Percentiles rank a stretch among this genome's conserved stretches.
Conservation (phyloP, 1,139 yeast species). For the Zhuliangozyma parablackwelliae region DNA sequence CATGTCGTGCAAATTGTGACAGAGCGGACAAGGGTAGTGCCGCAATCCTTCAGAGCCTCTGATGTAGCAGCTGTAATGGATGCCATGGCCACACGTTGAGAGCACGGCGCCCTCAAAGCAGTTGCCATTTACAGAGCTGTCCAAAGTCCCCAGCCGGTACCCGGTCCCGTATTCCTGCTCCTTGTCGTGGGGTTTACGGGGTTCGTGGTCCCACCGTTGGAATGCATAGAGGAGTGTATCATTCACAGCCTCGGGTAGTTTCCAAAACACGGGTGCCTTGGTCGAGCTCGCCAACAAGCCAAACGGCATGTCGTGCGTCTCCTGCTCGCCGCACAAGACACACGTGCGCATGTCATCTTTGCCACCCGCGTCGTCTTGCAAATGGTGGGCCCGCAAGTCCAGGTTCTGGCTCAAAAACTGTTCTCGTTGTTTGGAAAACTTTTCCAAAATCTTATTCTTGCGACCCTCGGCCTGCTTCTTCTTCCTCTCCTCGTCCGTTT, state of each 20-base stretch:
- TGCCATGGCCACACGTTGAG: slow-evolving; percentile 66
- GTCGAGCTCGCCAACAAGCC: slow-evolving; percentile 49
- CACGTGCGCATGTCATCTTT: slow-evolving; percentile 35
- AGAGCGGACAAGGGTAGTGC: slow-evolving; percentile 57
- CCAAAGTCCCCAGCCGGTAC: too few relatives aligned
- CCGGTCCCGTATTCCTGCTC: slow-evolving; percentile 12
- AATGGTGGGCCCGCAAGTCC: slow-evolving; percentile 12
- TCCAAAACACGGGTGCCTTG: slow-evolving; percentile 42
- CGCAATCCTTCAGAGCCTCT: slow-evolving; percentile 22
- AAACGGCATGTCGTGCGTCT: slow-evolving; percentile 40
- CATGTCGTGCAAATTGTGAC: slow-evolving; percentile 48
- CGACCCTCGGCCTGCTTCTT: slow-evolving; percentile 37
- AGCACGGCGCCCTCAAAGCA: slow-evolving; percentile 29
- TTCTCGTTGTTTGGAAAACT: slow-evolving; percentile 39
- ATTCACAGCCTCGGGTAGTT: slow-evolving; percentile 30
- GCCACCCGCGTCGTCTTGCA: slow-evolving; percentile 8
- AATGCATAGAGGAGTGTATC: slow-evolving; percentile 17
- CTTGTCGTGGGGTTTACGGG: slow-evolving; percentile 17
- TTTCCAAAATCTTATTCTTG: slow-evolving; percentile 35
- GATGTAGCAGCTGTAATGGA: slow-evolving; percentile 55
- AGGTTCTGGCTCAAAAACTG: slow-evolving; percentile 31
- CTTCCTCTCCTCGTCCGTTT: slow-evolving; percentile 41
- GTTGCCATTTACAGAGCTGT: too few relatives aligned
- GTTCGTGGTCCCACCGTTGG: slow-evolving; percentile 18
- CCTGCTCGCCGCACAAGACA: slow-evolving; percentile 64